A percentile compares a stretch with the other conserved stretches of the same genome.
phyloP scores from a whole-genome alignment of 73 alveolate genomes.

The Uronychia setigera region DNA sequence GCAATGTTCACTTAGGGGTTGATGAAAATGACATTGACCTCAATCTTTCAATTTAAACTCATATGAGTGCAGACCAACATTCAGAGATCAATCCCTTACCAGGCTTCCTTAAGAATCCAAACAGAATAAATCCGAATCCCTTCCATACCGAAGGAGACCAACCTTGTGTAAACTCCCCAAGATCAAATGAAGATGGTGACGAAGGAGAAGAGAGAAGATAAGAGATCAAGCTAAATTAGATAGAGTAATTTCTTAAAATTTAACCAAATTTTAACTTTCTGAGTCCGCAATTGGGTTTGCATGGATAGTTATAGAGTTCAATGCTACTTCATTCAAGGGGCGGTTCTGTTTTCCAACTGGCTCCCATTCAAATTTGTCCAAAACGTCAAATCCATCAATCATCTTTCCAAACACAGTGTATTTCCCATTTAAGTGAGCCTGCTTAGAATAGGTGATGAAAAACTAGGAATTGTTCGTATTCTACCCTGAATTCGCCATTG shows the following conservation, averaged over 20 bases:
- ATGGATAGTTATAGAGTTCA: constrained; percentile 56
- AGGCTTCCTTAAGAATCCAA: no score
- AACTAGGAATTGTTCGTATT: constrained; percentile 68
- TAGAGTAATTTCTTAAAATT: no score
- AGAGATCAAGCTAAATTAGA: neutral
- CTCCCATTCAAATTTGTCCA: constrained; percentile 70
- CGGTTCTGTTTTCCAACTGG: constrained; percentile 70
- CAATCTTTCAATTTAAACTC: no score
- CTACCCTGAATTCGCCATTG: constrained; percentile 73
- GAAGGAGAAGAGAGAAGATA: neutral
- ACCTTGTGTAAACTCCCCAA: no score
- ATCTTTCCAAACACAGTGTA: constrained; percentile 71
- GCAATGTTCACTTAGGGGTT: no score
- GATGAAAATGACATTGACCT: no score
- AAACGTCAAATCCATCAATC: constrained; percentile 73
- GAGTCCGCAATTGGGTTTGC: constrained; percentile 79
- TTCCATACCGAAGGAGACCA: no score
- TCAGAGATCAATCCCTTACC: no score
- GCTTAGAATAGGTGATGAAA: constrained; percentile 76
- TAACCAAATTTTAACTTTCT: constrained; percentile 26
- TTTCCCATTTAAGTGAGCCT: constrained; percentile 64
- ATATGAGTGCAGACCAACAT: no score
- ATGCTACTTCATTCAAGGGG: constrained; percentile 61
- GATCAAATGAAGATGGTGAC: no score
- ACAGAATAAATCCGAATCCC: no score